phyloP scores from a whole-genome alignment of 2,329 filamentous ascomycete species.

The Claviceps fusiformis region DNA sequence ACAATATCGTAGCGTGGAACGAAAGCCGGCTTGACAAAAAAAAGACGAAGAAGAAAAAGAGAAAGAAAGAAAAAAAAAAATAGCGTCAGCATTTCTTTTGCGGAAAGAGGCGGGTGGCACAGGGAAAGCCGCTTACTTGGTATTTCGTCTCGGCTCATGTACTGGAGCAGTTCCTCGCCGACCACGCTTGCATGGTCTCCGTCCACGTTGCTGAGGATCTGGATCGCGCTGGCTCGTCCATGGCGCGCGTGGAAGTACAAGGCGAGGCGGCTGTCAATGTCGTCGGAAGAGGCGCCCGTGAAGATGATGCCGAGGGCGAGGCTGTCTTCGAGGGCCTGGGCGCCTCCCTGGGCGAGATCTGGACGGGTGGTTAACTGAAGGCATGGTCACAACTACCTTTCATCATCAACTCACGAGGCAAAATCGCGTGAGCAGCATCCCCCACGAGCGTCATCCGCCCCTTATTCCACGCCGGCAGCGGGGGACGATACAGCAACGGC shows the following conservation, averaged over 20 bases:
- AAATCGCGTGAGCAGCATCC: constrained; percentile 26
- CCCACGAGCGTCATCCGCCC: constrained; percentile 20
- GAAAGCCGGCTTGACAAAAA: not conserved
- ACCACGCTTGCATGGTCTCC: constrained; percentile 18
- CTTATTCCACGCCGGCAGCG: constrained; percentile 19
- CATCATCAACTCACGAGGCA: constrained; percentile 23
- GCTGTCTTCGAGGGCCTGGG: constrained; percentile 23
- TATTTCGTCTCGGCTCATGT: not conserved
- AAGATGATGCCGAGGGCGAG: constrained; percentile 18
- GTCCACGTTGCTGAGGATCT: constrained; percentile 25
- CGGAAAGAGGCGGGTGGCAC: no score
- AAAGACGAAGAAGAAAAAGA: no score
- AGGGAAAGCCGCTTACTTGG: not conserved
- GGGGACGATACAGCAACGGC: constrained; percentile 21
- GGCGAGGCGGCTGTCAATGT: constrained; percentile 12
- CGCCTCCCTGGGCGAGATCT: constrained; percentile 26
- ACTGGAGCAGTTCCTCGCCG: not conserved
- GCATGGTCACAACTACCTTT: no score
- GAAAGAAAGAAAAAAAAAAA: not conserved
- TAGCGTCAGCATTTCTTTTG: not conserved
- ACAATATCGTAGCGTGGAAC: not conserved
- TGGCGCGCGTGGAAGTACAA: constrained; percentile 14
- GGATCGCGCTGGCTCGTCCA: constrained; percentile 20
- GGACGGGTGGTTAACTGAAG: not conserved
- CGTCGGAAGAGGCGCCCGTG: constrained; percentile 8